Conservation (phyloP, 108 stramenopile species). For the Cyclotella sp. region DNA sequence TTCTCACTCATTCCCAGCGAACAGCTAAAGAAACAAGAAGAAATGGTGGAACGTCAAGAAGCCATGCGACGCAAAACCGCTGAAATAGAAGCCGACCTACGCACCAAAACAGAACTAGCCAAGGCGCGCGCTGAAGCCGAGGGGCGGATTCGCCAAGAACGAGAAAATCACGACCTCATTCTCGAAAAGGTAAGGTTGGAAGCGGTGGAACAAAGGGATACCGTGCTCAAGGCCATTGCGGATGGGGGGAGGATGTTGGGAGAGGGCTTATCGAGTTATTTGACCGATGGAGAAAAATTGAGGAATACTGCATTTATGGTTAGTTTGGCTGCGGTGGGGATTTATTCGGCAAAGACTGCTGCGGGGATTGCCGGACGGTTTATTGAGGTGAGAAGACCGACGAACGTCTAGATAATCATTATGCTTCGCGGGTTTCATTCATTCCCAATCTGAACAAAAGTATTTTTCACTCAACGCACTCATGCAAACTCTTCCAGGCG, state of each 20-base stretch:
- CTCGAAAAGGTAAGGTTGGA: constrained; percentile 87
- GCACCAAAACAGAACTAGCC: constrained; percentile 90
- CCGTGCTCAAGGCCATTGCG: constrained; percentile 90
- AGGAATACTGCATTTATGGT: constrained; percentile 92
- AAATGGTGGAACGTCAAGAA: constrained; percentile 95
- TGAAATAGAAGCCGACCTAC: constrained; percentile 95
- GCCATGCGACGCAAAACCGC: constrained; percentile 96
- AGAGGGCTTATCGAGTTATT: constrained; percentile 81
- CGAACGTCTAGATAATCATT: too few species aligned
- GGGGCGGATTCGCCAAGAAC: constrained; percentile 94
- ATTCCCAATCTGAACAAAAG: neutral
- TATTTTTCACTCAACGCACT: neutral
- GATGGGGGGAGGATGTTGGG: constrained; percentile 92
- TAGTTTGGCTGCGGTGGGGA: constrained; percentile 91
- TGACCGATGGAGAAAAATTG: constrained; percentile 92
- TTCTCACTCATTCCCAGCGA: constrained; percentile 59
- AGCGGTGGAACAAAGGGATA: constrained; percentile 90
- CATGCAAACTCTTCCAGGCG: constrained; percentile 39
- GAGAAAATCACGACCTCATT: constrained; percentile 96
- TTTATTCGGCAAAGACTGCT: constrained; percentile 90
- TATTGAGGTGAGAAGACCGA: constrained; percentile 88
- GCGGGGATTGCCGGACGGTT: constrained; percentile 94
- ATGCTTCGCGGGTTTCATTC: too few species aligned
- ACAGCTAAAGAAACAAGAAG: constrained; percentile 96
- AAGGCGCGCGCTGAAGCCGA: constrained; percentile 94